A percentile compares a stretch with the other conserved stretches of the same genome.
Evolutionary conservation across 495 filamentous ascomycete genomes (phyloP).

Genomic region (Hypoxylon trugodes): DNA sequence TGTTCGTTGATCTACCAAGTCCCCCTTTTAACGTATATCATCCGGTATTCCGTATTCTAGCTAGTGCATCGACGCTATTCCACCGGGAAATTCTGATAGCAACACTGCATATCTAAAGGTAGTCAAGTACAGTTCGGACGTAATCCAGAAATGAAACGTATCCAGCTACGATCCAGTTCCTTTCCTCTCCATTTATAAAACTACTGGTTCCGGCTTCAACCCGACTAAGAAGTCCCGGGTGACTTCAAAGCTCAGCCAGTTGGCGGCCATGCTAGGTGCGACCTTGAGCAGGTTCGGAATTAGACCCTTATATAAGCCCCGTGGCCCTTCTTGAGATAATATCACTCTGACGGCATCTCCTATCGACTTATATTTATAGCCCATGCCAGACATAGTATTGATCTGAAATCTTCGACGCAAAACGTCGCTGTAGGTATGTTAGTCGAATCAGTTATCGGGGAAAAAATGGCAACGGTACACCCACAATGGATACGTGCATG

Average conservation of each 20-base stretch:
- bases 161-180: constrained; percentile 6
- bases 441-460: constrained; percentile 21
- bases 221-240: constrained; percentile 83
- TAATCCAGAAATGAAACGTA: constrained; percentile 11
- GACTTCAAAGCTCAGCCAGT: constrained; percentile 96
- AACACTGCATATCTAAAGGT: constrained; percentile 31
- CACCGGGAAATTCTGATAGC: constrained; percentile 8
- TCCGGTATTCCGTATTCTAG: constrained; percentile 4
- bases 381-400: constrained; percentile 99
- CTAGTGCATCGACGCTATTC: constrained; percentile 16
- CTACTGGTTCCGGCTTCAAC: constrained; percentile 53
- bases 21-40: constrained; percentile 18
- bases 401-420: constrained; percentile 96
- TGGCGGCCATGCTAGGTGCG: constrained; percentile 97
- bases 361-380: constrained; percentile 90
- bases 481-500: constrained; percentile 97
- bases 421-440: constrained; percentile 72
- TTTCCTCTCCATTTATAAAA: constrained; percentile 20
- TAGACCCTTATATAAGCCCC: constrained; percentile 90
- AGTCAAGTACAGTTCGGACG: constrained; percentile 30
- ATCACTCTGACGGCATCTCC: constrained; percentile 85
- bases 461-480: constrained; percentile 45
- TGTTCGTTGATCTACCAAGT: constrained; percentile 35
- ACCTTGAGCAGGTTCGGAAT: constrained; percentile 96
- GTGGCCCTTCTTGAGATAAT: constrained; percentile 71